These are phyloP conservation scores for Eragrostis curvula DNA, from an alignment of 176 grass and related monocot species.

Conservation along the genomic window DNA sequence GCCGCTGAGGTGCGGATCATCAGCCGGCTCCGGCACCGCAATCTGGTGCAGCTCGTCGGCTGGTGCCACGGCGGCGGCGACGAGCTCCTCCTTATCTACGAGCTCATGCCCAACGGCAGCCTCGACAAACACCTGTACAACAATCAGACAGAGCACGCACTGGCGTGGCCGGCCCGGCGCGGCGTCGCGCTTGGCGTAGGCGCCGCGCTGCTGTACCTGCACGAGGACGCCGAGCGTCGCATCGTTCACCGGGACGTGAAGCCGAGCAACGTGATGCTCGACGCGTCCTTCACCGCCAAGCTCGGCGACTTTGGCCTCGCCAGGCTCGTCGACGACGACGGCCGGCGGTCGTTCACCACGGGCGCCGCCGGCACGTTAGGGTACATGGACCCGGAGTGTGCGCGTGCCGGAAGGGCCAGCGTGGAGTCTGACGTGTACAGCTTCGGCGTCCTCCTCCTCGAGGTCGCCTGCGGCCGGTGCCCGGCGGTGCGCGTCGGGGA, in stretches of 20 bases:
- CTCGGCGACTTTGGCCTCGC: no score
- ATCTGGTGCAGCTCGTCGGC: slow-evolving; percentile 58
- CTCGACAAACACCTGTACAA: slow-evolving; percentile 51
- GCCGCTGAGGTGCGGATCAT: slow-evolving; percentile 61
- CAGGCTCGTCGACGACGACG: slow-evolving; percentile 1
- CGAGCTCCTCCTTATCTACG: slow-evolving; percentile 42
- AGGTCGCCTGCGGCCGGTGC: slow-evolving; percentile 20
- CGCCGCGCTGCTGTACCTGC: slow-evolving; percentile 28
- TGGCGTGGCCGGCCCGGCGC: slow-evolving; percentile 43
- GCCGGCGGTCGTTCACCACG: slow-evolving; percentile 1
- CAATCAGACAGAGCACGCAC: not conserved
- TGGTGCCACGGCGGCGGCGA: slow-evolving; percentile 46
- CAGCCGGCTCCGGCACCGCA: slow-evolving; percentile 52
- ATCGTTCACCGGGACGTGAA: slow-evolving; percentile 42
- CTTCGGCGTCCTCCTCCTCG: slow-evolving; percentile 58
- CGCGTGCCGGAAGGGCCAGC: not conserved
- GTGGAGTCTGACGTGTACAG: slow-evolving; percentile 33
- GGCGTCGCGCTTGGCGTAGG: slow-evolving; percentile 5
- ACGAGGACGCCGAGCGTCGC: slow-evolving; percentile 1
- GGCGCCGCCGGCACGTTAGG: not conserved
- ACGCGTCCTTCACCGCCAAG: no score
- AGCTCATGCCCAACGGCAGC: slow-evolving; percentile 67
- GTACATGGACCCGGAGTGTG: not conserved
- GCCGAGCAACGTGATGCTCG: slow-evolving; percentile 32
- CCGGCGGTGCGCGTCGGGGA: not conserved